Conservation (phyloP, 208 protist genomes). For the Endotrypanum monterogeii region DNA sequence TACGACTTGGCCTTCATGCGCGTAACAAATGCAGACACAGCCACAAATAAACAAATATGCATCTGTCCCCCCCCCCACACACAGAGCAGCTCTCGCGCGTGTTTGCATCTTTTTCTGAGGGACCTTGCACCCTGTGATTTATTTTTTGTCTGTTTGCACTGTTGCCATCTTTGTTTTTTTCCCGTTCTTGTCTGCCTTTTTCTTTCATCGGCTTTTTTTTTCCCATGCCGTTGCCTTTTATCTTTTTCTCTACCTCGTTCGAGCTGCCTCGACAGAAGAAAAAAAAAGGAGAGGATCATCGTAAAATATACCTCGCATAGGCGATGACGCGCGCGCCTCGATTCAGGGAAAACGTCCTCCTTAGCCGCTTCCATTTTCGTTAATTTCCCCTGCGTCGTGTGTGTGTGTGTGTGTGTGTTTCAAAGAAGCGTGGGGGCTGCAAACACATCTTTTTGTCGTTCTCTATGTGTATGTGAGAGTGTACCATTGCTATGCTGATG, state of each 20-base stretch:
- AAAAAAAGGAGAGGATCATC: not conserved
- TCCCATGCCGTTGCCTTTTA: not conserved
- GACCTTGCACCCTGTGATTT: not conserved
- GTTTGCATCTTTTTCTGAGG: no score
- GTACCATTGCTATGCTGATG: constrained; percentile 20
- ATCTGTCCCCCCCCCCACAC: not conserved
- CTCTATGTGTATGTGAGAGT: not conserved
- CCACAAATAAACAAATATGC: not conserved
- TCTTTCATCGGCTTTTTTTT: not conserved
- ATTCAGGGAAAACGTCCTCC: not conserved
- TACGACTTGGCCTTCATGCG: not conserved
- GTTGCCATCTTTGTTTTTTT: not conserved
- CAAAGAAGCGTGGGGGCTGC: not conserved
- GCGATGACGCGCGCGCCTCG: not conserved
- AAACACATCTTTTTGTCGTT: not conserved
- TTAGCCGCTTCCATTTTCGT: not conserved
- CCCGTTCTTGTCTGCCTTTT: no score
- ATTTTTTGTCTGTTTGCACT: not conserved
- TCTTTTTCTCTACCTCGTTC: not conserved
- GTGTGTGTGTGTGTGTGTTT: not conserved
- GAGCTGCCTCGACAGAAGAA: not conserved
- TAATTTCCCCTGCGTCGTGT: not conserved
- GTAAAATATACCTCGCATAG: not conserved
- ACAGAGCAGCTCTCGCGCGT: no score
- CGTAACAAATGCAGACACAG: not conserved